phyloP scores from a whole-genome alignment of 2,329 filamentous ascomycete species.

The Scleromitrula shiraiana region DNA sequence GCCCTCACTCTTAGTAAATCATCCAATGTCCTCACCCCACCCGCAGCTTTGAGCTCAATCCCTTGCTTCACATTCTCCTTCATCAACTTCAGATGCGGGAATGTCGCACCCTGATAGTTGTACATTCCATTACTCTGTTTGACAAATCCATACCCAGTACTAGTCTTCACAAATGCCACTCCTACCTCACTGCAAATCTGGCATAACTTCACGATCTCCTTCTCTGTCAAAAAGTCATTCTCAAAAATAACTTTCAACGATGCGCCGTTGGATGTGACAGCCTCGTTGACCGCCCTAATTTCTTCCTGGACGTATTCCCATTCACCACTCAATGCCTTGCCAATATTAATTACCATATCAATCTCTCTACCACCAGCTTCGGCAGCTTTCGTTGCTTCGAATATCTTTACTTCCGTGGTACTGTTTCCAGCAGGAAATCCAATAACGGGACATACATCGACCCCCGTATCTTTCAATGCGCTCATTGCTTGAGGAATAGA shows the following conservation, averaged over 20 bases:
- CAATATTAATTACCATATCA: constrained; percentile 55
- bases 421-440: constrained; percentile 54
- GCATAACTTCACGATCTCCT: constrained; percentile 45
- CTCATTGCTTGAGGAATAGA: constrained; percentile 40
- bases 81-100: constrained; percentile 47
- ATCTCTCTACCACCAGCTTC: constrained; percentile 44
- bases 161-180: constrained; percentile 54
- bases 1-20: constrained; percentile 46
- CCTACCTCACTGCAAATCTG: constrained; percentile 42
- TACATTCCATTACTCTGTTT: constrained; percentile 45
- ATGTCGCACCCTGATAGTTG: constrained; percentile 45
- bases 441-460: constrained; percentile 49
- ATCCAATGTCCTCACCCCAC: constrained; percentile 48
- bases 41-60: constrained; percentile 50
- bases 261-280: constrained; percentile 36
- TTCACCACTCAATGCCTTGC: constrained; percentile 47
- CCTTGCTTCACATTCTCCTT: constrained; percentile 34
- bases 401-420: constrained; percentile 45
- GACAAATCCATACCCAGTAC: constrained; percentile 52
- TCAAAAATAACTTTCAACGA: constrained; percentile 56
- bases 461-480: constrained; percentile 40
- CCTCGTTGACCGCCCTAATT: constrained; percentile 42
- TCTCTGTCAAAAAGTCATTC: constrained; percentile 44
- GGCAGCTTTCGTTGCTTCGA: constrained; percentile 42
- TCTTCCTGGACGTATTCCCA: constrained; percentile 49